Evolutionary conservation across 1,139 yeast genomes (phyloP), one percentile per base, ranked within the genome.

Genomic region (Geotrichum aggregatum): DNA sequence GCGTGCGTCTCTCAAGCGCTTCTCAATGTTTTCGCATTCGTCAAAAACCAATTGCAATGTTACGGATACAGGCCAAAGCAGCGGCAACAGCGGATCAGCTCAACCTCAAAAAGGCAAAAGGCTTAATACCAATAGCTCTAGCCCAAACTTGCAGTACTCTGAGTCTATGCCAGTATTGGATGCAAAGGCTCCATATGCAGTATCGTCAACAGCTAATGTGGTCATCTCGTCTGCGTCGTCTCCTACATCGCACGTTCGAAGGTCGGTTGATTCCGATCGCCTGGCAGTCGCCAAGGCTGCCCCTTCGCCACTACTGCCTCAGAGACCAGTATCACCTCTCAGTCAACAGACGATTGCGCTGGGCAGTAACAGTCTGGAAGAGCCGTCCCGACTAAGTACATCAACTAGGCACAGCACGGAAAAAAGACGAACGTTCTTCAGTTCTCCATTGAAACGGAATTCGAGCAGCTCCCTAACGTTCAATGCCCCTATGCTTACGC

Each of bases 101-200:
- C 10, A 28, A 6, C 45, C 35, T 14, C 10, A 28, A 14, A 26
- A 30, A 21, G 33, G 36, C 11, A 30, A 30, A 26, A 42, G 18
- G 14, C 14, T 11, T 13, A 26, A 16, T 14, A 2, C 26, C 31
- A 44, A 21, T 30, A 35, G 34, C 18, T 11, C 47, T 6, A 45
- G 50, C 26, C 54, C 50, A 22, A 47, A 50, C 13, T 45, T 50
- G 22, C 54, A 50, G 24, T 50, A 44, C 26, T 50, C 54, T n/a
- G 50, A 41, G 4, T 50, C 54, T 3, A 50, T 50, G 54, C 54
- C 54, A 3, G 54, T 50, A 6, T 35, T 44, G 47, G 54, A 50
- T 26, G 50, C 50, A 1, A 40, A 33, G 3, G 54, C 54, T 3
- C 54, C 54, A 5, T 50, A 50, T 36, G 54, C 54, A 8, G 54